These are phyloP conservation scores for Starmera quercuum DNA, from an alignment of 805 yeast genomes.

Conservation along the genomic window DNA sequence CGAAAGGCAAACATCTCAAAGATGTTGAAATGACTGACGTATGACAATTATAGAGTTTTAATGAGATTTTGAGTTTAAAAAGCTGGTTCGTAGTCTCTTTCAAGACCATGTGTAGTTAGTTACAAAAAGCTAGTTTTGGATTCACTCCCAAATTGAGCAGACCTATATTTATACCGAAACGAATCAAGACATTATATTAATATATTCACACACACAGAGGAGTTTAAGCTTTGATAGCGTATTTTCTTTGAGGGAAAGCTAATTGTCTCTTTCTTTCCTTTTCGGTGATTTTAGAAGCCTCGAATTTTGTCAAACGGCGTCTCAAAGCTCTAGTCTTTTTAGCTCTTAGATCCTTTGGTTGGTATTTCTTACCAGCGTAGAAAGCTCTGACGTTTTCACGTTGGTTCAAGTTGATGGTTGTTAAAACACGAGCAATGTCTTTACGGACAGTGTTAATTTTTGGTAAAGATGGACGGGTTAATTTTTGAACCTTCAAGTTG, in stretches of 20 bases:
- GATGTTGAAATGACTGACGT: conserved; percentile 14
- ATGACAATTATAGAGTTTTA: background rate
- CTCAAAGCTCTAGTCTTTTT: conserved; percentile 99
- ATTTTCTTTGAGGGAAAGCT: conserved; percentile 98
- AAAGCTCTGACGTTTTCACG: conserved; percentile 91
- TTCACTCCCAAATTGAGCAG: no score
- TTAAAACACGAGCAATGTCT: conserved; percentile 96
- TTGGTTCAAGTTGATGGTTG: conserved; percentile 94
- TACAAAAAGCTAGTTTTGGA: no score
- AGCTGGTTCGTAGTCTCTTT: no score
- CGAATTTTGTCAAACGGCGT: conserved; percentile 87
- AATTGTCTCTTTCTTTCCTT: conserved; percentile 87
- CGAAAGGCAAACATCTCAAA: conserved; percentile 3
- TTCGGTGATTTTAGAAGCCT: conserved; percentile 73
- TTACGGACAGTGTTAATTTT: conserved; percentile 96
- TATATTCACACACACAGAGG: background rate
- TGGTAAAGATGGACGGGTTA: conserved; percentile 88
- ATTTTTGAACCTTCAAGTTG: conserved; percentile 90
- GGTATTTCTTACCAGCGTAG: conserved; percentile 91
- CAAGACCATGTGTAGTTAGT: no score
- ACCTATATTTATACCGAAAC: no score
- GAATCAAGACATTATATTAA: conserved; percentile 1
- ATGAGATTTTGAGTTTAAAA: no score
- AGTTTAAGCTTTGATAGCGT: conserved; percentile 93
- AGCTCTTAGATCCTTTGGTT: conserved; percentile 98